A percentile compares a stretch with the other conserved stretches of the same genome.
Conservation (phyloP, 305 asterid genomes). For the Fraxinus xanthoxyloides region DNA sequence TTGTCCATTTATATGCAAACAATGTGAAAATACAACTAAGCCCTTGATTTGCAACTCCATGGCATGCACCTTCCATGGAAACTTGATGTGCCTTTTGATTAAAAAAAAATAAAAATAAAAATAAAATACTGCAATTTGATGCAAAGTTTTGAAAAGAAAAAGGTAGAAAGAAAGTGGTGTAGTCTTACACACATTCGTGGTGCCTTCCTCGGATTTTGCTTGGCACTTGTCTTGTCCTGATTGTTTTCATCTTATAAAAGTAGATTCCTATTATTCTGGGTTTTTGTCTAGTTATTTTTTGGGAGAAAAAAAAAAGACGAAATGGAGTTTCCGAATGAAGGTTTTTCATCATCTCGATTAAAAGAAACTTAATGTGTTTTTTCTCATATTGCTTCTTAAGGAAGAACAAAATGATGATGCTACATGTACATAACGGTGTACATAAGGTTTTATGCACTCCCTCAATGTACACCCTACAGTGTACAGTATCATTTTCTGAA, state of each 20-base stretch:
- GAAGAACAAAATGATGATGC: neutral
- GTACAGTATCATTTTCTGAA: too few relatives aligned
- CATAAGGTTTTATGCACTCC: too few relatives aligned
- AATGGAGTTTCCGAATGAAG: neutral
- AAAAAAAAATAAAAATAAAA: neutral
- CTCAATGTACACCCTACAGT: too few relatives aligned
- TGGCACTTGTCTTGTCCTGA: conserved; percentile 19
- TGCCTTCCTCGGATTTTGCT: conserved; percentile 5
- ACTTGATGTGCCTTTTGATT: neutral
- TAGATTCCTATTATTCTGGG: conserved; percentile 19
- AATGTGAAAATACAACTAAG: neutral
- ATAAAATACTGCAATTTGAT: neutral
- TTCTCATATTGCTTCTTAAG: neutral
- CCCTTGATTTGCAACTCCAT: neutral
- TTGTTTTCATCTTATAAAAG: conserved; percentile 18
- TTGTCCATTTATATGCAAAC: neutral
- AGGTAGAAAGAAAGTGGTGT: neutral
- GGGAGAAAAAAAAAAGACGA: neutral
- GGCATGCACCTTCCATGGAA: neutral
- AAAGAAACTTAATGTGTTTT: neutral
- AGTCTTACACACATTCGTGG: neutral
- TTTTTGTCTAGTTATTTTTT: neutral
- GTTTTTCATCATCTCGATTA: neutral
- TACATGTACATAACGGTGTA: too few relatives aligned
- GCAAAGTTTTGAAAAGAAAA: neutral